phyloP scores from a whole-genome alignment of 2,329 filamentous ascomycete species.

The Shiraia sp. region DNA sequence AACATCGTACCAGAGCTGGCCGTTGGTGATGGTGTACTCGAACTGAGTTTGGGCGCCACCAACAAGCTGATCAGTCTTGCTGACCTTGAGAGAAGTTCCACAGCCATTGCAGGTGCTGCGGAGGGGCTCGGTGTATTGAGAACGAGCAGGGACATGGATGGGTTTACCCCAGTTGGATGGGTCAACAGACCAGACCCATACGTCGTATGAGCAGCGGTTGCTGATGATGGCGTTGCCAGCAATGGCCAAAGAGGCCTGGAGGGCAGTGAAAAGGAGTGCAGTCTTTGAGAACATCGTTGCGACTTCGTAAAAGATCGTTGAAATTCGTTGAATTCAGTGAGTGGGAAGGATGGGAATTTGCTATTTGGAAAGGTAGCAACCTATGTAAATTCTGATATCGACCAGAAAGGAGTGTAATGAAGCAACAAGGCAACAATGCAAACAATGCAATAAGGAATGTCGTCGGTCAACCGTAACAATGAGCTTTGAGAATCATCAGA shows the following conservation, averaged over 20 bases:
- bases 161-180: slow-evolving; percentile 8
- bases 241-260: slow-evolving; percentile 20
- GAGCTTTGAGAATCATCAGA: background rate
- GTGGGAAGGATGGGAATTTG: background rate
- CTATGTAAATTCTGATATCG: background rate
- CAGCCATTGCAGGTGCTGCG: slow-evolving; percentile 19
- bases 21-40: slow-evolving; percentile 26
- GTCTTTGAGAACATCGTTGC: slow-evolving; percentile 21
- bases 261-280: slow-evolving; percentile 15
- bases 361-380: background rate
- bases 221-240: slow-evolving; percentile 28
- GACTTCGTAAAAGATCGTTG: background rate
- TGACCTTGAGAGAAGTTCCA: slow-evolving; percentile 30
- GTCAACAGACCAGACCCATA: slow-evolving; percentile 30
- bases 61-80: slow-evolving; percentile 23
- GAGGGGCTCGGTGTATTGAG: slow-evolving; percentile 24
- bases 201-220: slow-evolving; percentile 31
- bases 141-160: slow-evolving; percentile 19
- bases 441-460: slow-evolving; percentile 1
- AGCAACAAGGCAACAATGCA: slow-evolving; percentile 5
- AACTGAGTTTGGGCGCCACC: slow-evolving; percentile 30
- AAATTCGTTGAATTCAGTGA: background rate
- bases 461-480: background rate
- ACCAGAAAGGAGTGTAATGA: slow-evolving; percentile 3
- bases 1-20: slow-evolving; percentile 31